A percentile compares a stretch with the other conserved stretches of the same genome.
These are phyloP conservation scores for Lithospermum erythrorhizon DNA, from an alignment of 257 asterid genomes.

Conservation along the genomic window DNA sequence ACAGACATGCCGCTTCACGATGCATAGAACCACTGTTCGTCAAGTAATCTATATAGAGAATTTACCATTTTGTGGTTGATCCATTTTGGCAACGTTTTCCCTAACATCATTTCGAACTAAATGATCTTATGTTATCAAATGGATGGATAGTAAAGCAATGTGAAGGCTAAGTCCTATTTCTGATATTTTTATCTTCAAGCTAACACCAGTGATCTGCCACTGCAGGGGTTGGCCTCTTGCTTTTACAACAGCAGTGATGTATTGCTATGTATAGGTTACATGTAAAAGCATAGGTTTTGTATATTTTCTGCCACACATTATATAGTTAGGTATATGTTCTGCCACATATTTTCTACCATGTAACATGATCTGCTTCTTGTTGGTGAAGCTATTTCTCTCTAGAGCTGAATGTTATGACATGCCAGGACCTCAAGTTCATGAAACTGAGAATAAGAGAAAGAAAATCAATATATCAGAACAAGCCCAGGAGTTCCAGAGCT, in stretches of 20 bases:
- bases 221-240: constrained; percentile 22
- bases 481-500: too few relatives aligned
- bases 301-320: neutral
- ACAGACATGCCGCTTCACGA: neutral
- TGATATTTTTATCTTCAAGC: neutral
- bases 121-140: neutral
- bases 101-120: too few relatives aligned
- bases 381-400: neutral
- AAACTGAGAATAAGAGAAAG: too few relatives aligned
- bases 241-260: neutral
- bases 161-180: neutral
- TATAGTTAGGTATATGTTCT: too few relatives aligned
- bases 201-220: constrained; percentile 6
- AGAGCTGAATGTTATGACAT: too few relatives aligned
- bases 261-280: neutral
- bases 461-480: too few relatives aligned
- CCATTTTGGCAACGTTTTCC: too few relatives aligned
- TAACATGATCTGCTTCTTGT: too few relatives aligned
- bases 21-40: neutral
- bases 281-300: neutral
- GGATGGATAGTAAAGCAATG: neutral
- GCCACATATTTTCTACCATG: too few relatives aligned
- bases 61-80: too few relatives aligned
- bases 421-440: too few relatives aligned
- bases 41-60: too few relatives aligned